These are phyloP conservation scores for Gaillardinia entomophila DNA, from an alignment of 805 yeast genomes.

Conservation along the genomic window DNA sequence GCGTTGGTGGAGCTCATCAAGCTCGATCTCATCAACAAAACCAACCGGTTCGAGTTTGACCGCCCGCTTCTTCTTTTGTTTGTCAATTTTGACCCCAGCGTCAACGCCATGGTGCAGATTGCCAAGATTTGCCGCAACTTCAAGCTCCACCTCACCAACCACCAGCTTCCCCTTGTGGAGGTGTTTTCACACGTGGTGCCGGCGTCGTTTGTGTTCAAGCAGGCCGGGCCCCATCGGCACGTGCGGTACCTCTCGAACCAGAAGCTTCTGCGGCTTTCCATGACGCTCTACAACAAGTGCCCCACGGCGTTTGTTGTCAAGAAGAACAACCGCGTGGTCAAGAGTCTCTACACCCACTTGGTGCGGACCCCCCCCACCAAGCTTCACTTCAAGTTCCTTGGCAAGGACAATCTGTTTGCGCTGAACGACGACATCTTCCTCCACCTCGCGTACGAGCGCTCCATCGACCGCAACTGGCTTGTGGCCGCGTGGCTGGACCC, in stretches of 20 bases:
- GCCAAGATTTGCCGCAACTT: slow-evolving; percentile 45
- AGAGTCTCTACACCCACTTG: slow-evolving; percentile 22
- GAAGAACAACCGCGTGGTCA: slow-evolving; percentile 6
- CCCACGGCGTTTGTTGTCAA: slow-evolving; percentile 23
- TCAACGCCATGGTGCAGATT: slow-evolving; percentile 43
- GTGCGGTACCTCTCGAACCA: slow-evolving; percentile 25
- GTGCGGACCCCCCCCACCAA: slow-evolving; percentile 33
- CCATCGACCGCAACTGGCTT: slow-evolving; percentile 78
- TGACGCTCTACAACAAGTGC: slow-evolving; percentile 54
- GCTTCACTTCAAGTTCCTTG: slow-evolving; percentile 31
- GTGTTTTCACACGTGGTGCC: slow-evolving; percentile 35
- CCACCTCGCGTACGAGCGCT: slow-evolving; percentile 81
- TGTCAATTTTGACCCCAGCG: slow-evolving; percentile 35
- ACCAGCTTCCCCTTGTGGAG: slow-evolving; percentile 34
- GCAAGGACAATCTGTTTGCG: slow-evolving; percentile 14
- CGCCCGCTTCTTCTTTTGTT: slow-evolving; percentile 49
- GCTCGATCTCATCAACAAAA: slow-evolving; percentile 33
- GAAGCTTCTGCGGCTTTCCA: slow-evolving; percentile 39
- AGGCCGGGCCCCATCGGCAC: slow-evolving; percentile 8
- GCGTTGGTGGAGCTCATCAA: slow-evolving; percentile 32
- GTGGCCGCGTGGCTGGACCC: slow-evolving; percentile 90
- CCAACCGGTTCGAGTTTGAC: slow-evolving; percentile 37
- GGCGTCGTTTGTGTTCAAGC: slow-evolving; percentile 17
- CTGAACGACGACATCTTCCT: slow-evolving; percentile 64
- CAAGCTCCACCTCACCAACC: slow-evolving; percentile 27